Base-by-base conservation (phyloP, 345 rosid genomes). In the Syzygium aromaticum region DNA sequence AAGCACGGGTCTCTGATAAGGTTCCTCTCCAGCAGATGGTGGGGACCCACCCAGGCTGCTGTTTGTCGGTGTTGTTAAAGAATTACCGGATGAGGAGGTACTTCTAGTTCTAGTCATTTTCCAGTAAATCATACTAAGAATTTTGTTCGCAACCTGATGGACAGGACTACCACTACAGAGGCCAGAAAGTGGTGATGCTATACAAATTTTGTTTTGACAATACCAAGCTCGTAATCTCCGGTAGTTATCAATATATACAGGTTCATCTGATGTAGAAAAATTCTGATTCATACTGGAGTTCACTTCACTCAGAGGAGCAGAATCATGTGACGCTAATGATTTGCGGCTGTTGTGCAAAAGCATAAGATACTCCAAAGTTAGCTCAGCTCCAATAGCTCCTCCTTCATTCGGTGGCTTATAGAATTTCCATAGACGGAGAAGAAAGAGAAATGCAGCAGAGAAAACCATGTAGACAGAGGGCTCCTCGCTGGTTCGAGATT, bases 371-470 rank as follows among this genome's bases (percentile, higher is more conserved):
- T 95, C 95, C 85, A 92, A 90, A 86, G 91, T 89, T 77, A 94
- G 94, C 84, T 90, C 94, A 54, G 86, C 86, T 87, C 90, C 94
- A 86, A 90, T 86, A 51, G 89, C 86, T 90, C 90, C 93, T 83
- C 84, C 88, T 85, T 93, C 95, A 61, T 91, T 67, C 56, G 94
- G 90, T 52, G 95, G 95, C 84, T 91, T 92, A 89, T 93, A 92
- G 92, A 93, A 95, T 93, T 93, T 94, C 97, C 97, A 95, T 33
- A 95, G 93, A 86, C 95, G 95, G 49, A 95, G 92, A 89, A 95
- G 95, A 87, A 95, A 91, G 64, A 94, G 95, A 90, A 95, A 95
- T 38, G 95, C 94, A 80, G 89, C 86, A 61, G 97, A 94, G 89
- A 94, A 95, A 56, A 92, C 94, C 94, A 89, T 90, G 92, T 94